Evolutionary conservation across 345 rosid species (phyloP), one percentile per base, ranked within the genome.

Genomic region (Turritis glabra): DNA sequence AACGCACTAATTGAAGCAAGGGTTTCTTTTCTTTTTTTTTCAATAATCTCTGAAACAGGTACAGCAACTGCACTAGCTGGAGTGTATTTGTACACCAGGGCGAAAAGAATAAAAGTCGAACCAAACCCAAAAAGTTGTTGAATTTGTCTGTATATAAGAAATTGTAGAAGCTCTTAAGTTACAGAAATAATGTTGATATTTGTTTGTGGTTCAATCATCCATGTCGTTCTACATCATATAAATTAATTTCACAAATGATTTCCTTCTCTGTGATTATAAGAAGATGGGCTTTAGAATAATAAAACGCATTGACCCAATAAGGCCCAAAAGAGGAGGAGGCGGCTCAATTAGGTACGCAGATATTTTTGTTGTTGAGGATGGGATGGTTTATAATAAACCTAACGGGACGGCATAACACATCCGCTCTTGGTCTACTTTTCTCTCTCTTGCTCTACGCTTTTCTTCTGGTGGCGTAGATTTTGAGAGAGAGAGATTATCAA

Each of bases 11-110:
- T n/a, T n/a, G 56, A 3, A 65, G 14, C 18, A 25, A 64, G 21
- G 10, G 26, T 33, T 33, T 0, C 0, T 35, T 11, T 11, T 10
- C 13, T 40, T 13, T 13, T 14, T 37, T 40, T 7, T 8, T 14
- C 9, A 32, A 27, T 53, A n/a, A 25, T 53, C 2, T 7, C 7
- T 47, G 22, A 10, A 53, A 50, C 90, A 91, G 95, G 97, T 80
- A 94, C 95, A 12, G 87, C 87, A 0, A 48, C 88, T 69, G 91
- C 97, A 69, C 86, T 94, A 51, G 82, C 81, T 27, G 97, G 98
- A 72, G 95, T 91, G 50, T 87, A 84, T 80, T 74, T 87, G 69
- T 91, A 94, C 77, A 71, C 93, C 2, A 86, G 76, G 78, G 85
- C 84, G 25, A 89, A 88, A 57, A 38, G 62, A 43, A 27, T 81